Conservation (phyloP, 805 yeast species). For the Wickerhamomyces mucosus region DNA sequence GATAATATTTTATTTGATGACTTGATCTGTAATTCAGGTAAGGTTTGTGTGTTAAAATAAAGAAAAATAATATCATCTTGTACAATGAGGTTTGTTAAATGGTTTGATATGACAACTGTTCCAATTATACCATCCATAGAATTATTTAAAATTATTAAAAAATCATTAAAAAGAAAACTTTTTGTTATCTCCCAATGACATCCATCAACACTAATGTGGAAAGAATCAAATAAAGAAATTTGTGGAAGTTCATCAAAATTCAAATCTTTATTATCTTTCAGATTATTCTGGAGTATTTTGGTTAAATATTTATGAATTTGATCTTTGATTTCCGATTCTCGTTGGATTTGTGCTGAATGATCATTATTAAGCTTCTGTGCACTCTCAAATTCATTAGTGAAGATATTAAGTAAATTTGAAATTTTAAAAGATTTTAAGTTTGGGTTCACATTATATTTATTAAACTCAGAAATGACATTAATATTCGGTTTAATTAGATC, state of each 20-base stretch:
- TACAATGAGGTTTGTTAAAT: conserved; percentile 24
- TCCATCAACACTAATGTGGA: conserved; percentile 34
- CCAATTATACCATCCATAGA: conserved; percentile 27
- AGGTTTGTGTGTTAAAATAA: conserved; percentile 28
- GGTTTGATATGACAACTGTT: conserved; percentile 27
- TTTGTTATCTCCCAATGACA: conserved; percentile 30
- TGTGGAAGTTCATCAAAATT: conserved; percentile 15
- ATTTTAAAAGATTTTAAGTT: conserved; percentile 4
- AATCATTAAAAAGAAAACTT: conserved; percentile 25
- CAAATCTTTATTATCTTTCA: conserved; percentile 9
- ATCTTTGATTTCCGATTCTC: conserved; percentile 4
- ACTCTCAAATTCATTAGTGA: conserved; percentile 10
- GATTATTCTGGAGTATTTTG: background rate
- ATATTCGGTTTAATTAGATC: conserved; percentile 13
- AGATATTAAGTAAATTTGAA: conserved; percentile 13
- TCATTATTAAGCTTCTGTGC: conserved; percentile 1
- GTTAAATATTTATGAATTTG: conserved; percentile 11
- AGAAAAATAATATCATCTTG: conserved; percentile 22
- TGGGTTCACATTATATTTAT: conserved; percentile 12
- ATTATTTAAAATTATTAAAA: conserved; percentile 20
- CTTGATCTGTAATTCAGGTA: conserved; percentile 35
- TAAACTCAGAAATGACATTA: conserved; percentile 15
- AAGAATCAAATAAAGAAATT: conserved; percentile 31
- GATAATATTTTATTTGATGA: conserved; percentile 24
- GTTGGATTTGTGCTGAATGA: background rate